Base-by-base conservation (phyloP, 106 monocot genomes). In the Apostasia shenzhenica region DNA sequence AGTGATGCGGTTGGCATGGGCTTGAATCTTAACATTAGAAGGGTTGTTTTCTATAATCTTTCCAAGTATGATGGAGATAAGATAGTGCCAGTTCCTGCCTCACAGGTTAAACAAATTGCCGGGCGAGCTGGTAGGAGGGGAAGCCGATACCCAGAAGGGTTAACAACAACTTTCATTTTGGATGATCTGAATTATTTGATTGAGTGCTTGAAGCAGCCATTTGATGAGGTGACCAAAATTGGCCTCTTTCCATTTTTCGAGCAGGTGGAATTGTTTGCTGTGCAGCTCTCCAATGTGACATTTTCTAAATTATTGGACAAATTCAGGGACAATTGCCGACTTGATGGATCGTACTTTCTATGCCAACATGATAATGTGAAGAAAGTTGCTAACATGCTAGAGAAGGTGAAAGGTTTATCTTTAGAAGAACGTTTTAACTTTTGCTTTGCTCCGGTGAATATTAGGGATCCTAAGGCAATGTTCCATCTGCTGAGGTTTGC, bases 1-100 rank as follows among this genome's bases (percentile, higher is more conserved):
- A 92, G 92, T 47, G 99, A 99, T 77, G 99, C 97, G 1, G 85
- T 99, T 10, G 99, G 99, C 1, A 99, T 99, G 99, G 99, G 99
- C 6, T 74, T 99, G 75, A 99, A 99, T 84, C 73, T 99, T 44
- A 93, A 99, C 70, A 99, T 99, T 14, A 82, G 93, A 63, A 83
- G 99, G 74, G 85, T 99, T 45, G 93, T 99, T 5, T 99, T 99
- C 72, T 83, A 88, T 76, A 75, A 79, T 1, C 47, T 99, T 48
- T 75, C 86, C 5, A 99, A 99, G 70, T 99, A 85, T 59, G 90
- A 99, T 71, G 99, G 99, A 1, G 87, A 93, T 65, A 90, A 83
- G 75, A 78, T 90, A 48, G 79, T 93, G 6, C 83, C 83, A 0
- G 93, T 99, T 50, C 61, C 74, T 38, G 75, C 99, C 6, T 85